phyloP scores from a whole-genome alignment of 176 grass and related monocot species.

The Cenchrus purpureus region DNA sequence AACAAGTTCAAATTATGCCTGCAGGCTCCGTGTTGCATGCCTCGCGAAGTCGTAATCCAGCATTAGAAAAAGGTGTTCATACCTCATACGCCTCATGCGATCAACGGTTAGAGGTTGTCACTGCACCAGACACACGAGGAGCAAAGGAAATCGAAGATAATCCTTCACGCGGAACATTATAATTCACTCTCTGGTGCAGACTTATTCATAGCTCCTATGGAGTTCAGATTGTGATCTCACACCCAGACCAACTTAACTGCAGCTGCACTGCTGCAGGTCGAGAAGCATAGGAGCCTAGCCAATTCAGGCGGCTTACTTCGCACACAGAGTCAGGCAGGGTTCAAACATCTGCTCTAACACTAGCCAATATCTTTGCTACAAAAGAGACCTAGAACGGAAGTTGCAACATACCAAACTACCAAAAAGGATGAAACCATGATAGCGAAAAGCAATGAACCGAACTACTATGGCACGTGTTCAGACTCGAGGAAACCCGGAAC shows the following conservation, averaged over 20 bases:
- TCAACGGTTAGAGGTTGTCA: not conserved
- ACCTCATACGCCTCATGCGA: not conserved
- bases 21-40: not conserved
- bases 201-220: conserved; percentile 3
- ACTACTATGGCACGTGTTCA: conserved; percentile 6
- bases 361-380: conserved; percentile 11
- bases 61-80: not conserved
- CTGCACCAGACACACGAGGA: not conserved
- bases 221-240: not conserved
- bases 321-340: not conserved
- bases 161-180: not conserved
- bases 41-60: not conserved
- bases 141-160: not conserved
- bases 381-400: conserved; percentile 1
- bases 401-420: not conserved
- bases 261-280: not conserved
- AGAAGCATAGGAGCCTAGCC: not conserved
- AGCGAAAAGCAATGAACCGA: conserved; percentile 12
- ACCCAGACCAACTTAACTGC: not conserved
- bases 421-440: not conserved
- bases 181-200: not conserved
- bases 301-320: not conserved
- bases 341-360: conserved; percentile 25
- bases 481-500: conserved; percentile 57
- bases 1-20: not conserved